Base-by-base conservation (phyloP, 176 grass and related monocot species). In the Bothriochloa decipiens region DNA sequence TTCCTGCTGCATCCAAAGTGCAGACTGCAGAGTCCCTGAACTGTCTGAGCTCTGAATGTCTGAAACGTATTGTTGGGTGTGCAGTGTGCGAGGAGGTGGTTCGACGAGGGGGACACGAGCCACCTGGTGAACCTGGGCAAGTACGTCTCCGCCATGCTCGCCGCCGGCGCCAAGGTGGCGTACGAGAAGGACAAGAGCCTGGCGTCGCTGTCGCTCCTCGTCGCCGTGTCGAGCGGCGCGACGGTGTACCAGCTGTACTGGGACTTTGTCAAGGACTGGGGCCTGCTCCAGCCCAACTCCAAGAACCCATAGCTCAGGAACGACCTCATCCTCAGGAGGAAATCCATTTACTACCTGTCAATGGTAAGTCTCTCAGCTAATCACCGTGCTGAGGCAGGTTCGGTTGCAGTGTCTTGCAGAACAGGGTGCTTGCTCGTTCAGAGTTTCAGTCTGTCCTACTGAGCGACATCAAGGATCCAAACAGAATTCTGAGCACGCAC, bases 221-320 rank as follows among this genome's bases (percentile, higher is more conserved):
- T 97, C 46, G 73, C 85, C 27, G 81, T 94, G 76, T 97, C 87
- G 0, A 88, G 91, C 70, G 55, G 65, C 6, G 94, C 94, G 1
- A 97, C 94, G 3, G 74, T 82, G 47, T 97, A 97, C 82, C 94
- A 97, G 72, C 78, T 97, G n/a, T 97, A 92, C 84, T 97, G 94
- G 94, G 94, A 97, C 80, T 97, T 94, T 75, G 94, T 92, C 23
- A 97, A 90, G 86, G 91, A 94, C 73, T 94, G 94, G 91, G 94
- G 91, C 25, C 84, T 97, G 84, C 89, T 94, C 42, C 94, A 94
- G 72, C 4, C 23, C 82, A 90, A 92, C 52, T 90, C 91, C 26
- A 91, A 88, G 67, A 97, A 97, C 80, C 89, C 94, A 5, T 94
- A 89, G 94, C 85, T 97, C 18, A 90, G 89, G 82, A 92, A 94